Evolutionary conservation across 139 green algal genomes (phyloP).

Genomic region (Chlorella sp.): DNA sequence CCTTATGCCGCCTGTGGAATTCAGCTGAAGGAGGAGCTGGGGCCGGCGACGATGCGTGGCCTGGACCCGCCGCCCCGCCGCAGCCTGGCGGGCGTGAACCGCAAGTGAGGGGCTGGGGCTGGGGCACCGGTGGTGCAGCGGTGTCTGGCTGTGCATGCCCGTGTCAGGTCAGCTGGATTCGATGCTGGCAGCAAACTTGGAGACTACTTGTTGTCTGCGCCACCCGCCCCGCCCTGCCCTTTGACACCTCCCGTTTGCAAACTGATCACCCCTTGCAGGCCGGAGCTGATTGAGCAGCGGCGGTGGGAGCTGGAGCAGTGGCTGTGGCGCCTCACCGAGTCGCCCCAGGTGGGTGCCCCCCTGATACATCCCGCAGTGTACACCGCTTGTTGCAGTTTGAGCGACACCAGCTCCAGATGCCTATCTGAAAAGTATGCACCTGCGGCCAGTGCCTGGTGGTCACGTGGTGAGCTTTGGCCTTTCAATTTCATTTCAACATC

Average conservation of each 20-base stretch:
- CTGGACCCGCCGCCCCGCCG: constrained; percentile 36
- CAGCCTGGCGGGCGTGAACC: constrained; percentile 42
- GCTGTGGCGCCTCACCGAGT: constrained; percentile 72
- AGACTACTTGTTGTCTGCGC: no score
- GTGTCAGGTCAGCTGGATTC: no score
- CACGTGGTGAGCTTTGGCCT: no score
- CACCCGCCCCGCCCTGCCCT: not conserved
- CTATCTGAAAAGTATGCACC: no score
- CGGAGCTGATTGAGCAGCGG: constrained; percentile 70
- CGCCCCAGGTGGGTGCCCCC: not conserved
- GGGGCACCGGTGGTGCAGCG: no score
- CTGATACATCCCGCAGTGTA: no score
- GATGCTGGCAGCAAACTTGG: no score
- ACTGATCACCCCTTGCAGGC: not conserved
- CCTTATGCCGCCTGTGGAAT: no score
- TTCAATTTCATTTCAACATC: not conserved
- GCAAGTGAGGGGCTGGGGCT: not conserved
- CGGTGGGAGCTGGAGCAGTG: constrained; percentile 74
- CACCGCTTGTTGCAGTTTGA: no score
- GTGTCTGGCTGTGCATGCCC: no score
- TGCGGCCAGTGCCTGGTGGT: no score
- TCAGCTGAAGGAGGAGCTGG: constrained; percentile 57
- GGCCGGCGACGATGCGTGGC: constrained; percentile 5
- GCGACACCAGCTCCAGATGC: no score
- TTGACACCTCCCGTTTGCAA: not conserved